Conservation (phyloP, 75 land plant genomes). For the Selaginella tamariscina region DNA sequence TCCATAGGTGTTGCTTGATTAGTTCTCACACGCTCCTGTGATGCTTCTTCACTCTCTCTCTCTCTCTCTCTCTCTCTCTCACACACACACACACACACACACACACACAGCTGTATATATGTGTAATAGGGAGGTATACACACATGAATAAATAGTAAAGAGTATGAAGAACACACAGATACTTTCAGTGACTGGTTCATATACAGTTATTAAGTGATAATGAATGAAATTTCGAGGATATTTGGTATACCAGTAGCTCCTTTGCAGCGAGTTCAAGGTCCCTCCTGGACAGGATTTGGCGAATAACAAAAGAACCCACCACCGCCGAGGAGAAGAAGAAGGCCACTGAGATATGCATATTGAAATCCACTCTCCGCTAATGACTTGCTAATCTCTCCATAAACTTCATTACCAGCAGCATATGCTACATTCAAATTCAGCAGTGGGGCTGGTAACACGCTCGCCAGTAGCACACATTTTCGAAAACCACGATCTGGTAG, state of each 20-base stretch:
- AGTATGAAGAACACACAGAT: not conserved
- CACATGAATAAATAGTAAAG: not conserved
- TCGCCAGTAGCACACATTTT: no score
- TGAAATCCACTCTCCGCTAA: not conserved
- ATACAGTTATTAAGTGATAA: not conserved
- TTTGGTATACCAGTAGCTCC: not conserved
- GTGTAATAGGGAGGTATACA: not conserved
- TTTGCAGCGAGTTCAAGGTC: conserved; percentile 8
- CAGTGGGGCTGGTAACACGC: no score
- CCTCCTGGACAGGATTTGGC: not conserved
- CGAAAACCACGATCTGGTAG: no score
- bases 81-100: not conserved
- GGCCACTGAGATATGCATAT: not conserved
- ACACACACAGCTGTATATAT: not conserved
- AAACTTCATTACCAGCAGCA: not conserved
- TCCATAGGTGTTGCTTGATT: conserved; percentile 1
- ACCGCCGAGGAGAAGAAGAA: not conserved
- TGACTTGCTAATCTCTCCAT: not conserved
- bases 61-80: not conserved
- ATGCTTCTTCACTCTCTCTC: not conserved
- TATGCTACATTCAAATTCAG: not conserved
- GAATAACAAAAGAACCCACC: conserved; percentile 17
- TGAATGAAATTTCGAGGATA: not conserved
- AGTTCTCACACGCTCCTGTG: conserved; percentile 1
- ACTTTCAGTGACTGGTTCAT: not conserved